Evolutionary conservation across 169 alveolate species (phyloP).

Genomic region (Plasmodium adleri): DNA sequence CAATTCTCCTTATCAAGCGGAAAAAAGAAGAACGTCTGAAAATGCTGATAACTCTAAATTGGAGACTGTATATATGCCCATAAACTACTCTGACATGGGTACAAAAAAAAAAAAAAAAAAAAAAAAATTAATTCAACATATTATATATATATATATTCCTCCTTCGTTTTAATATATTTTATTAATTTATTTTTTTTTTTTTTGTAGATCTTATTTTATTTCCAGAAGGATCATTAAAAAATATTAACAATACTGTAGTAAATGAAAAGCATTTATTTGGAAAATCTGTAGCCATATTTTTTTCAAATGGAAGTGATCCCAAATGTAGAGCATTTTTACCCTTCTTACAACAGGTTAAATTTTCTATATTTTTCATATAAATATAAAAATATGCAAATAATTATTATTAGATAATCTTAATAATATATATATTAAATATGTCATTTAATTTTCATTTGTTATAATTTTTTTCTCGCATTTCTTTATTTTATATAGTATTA

Average conservation of each 20-base stretch:
- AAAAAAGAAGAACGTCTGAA: constrained; percentile 77
- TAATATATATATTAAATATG: background rate
- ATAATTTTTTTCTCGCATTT: background rate
- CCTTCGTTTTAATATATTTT: background rate
- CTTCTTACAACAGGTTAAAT: constrained; percentile 77
- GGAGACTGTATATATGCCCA: constrained; percentile 55
- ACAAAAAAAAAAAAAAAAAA: constrained; percentile 1
- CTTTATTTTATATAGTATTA: constrained; percentile 66
- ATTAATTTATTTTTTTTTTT: constrained; percentile 1
- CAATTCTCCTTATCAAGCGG: constrained; percentile 81
- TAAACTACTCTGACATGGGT: constrained; percentile 82
- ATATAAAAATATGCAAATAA: background rate
- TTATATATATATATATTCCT: background rate
- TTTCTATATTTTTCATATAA: background rate
- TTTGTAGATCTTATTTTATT: constrained; percentile 78
- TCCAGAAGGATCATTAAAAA: constrained; percentile 83
- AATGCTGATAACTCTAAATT: constrained; percentile 41
- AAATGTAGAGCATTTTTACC: constrained; percentile 84
- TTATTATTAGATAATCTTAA: background rate
- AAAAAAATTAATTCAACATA: background rate
- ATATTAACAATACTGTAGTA: constrained; percentile 77
- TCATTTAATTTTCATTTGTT: background rate
- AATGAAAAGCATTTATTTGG: constrained; percentile 80
- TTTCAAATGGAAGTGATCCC: constrained; percentile 82
- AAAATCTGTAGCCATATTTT: constrained; percentile 82